These are phyloP conservation scores for Hortiboletus campestris DNA, from an alignment of 768 basidiomycete species.

Conservation along the genomic window DNA sequence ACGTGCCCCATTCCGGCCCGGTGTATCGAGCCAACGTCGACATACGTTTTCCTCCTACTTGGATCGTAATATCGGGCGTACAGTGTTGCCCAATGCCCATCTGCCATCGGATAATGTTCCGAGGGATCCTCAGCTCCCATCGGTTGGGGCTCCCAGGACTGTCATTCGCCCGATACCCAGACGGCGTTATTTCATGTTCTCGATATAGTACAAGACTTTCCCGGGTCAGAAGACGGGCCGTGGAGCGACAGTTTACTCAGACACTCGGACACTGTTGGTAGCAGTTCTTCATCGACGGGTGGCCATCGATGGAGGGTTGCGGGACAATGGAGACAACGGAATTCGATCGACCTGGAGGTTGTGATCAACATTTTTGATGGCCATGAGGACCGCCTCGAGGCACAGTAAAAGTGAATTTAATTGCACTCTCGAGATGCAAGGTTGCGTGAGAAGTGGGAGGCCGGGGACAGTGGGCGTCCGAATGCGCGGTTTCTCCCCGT, in stretches of 20 bases:
- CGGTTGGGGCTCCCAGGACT: not conserved
- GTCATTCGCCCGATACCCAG: not conserved
- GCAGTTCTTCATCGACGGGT: conserved; percentile 16
- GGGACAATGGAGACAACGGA: not conserved
- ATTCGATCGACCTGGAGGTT: conserved; percentile 2
- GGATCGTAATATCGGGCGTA: not conserved
- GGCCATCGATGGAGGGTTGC: not conserved
- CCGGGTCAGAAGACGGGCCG: conserved; percentile 6
- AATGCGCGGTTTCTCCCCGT: not conserved
- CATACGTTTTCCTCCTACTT: not conserved
- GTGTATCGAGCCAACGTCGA: too few species aligned
- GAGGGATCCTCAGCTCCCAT: not conserved
- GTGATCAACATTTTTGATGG: conserved; percentile 16
- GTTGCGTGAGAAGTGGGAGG: conserved; percentile 21
- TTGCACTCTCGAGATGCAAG: not conserved
- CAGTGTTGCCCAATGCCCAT: not conserved
- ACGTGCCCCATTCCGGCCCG: not conserved
- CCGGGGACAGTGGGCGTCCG: conserved; percentile 8
- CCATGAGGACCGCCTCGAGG: conserved; percentile 27
- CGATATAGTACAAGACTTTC: not conserved
- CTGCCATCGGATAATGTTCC: not conserved
- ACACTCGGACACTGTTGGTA: not conserved
- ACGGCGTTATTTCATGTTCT: conserved; percentile 1
- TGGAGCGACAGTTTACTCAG: not conserved
- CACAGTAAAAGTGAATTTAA: conserved; percentile 1